Conservation (phyloP, 148 eudicot species). For the Chenopodium berlandieri region DNA sequence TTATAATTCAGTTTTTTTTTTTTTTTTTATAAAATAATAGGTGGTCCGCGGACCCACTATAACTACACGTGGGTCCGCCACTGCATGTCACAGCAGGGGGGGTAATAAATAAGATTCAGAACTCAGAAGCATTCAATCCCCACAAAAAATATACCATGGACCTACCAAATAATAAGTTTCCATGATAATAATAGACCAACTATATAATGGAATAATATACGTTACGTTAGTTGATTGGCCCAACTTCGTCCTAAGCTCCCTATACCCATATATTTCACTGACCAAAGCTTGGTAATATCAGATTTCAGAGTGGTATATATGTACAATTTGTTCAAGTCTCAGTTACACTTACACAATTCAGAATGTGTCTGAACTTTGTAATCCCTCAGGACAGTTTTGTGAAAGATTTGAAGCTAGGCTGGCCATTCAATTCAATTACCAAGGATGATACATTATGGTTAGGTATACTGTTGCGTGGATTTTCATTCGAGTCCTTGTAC, state of each 20-base stretch:
- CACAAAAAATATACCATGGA: not conserved
- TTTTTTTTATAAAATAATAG: too few relatives aligned
- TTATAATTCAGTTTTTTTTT: too few relatives aligned
- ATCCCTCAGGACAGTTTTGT: not conserved
- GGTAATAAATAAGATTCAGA: not conserved
- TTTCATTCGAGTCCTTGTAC: too few relatives aligned
- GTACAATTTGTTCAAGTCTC: not conserved
- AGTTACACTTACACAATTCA: not conserved
- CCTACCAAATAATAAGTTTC: not conserved
- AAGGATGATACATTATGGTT: too few relatives aligned
- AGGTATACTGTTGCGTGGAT: too few relatives aligned
- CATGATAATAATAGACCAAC: not conserved
- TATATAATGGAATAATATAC: not conserved
- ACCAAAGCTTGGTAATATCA: not conserved
- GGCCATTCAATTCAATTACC: not conserved
- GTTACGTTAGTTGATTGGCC: conserved; percentile 20
- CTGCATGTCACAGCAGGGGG: too few relatives aligned
- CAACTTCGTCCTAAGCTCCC: not conserved
- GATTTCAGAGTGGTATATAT: not conserved
- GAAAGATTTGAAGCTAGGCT: not conserved
- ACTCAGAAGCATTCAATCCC: not conserved
- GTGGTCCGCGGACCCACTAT: too few relatives aligned
- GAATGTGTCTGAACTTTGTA: not conserved
- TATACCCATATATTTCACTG: not conserved
- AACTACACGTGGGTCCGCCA: too few relatives aligned